phyloP scores from a whole-genome alignment of 495 filamentous ascomycete genomes.

The Cryomyces antarcticus region DNA sequence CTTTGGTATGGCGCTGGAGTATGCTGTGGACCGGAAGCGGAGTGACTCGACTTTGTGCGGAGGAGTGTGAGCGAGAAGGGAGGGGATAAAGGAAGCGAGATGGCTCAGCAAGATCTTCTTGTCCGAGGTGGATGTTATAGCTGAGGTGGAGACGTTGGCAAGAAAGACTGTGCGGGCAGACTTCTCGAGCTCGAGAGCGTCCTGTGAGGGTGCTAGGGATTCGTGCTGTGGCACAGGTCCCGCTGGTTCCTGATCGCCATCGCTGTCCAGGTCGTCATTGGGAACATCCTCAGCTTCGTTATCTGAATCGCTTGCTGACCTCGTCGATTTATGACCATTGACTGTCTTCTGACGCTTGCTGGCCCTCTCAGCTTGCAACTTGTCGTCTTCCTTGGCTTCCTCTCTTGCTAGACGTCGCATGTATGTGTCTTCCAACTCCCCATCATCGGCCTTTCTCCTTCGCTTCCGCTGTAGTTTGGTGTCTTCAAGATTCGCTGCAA shows the following conservation, averaged over 20 bases:
- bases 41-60: constrained; percentile 67
- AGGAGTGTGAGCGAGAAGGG: constrained; percentile 13
- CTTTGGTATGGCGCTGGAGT: constrained; percentile 60
- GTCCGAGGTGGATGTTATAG: constrained; percentile 59
- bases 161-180: constrained; percentile 82
- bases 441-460: constrained; percentile 47
- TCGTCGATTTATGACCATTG: constrained; percentile 13
- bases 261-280: constrained; percentile 5
- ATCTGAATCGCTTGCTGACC: constrained; percentile 1
- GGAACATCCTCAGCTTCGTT: constrained; percentile 2
- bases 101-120: constrained; percentile 60
- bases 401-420: constrained; percentile 48
- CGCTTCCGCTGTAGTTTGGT: constrained; percentile 43
- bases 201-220: constrained; percentile 21
- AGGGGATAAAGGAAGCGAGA: constrained; percentile 32
- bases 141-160: constrained; percentile 66
- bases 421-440: constrained; percentile 66
- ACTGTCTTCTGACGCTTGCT: constrained; percentile 26
- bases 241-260: constrained; percentile 10
- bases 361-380: constrained; percentile 22
- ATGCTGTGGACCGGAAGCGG: constrained; percentile 83
- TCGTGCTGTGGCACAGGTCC: constrained; percentile 38
- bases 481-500: constrained; percentile 5
- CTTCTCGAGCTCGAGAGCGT: constrained; percentile 50
- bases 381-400: constrained; percentile 26